Percentiles rank a stretch among this genome's conserved stretches.
Conservation (phyloP, 2,329 filamentous ascomycete species). For the Ophiostoma australiae region DNA sequence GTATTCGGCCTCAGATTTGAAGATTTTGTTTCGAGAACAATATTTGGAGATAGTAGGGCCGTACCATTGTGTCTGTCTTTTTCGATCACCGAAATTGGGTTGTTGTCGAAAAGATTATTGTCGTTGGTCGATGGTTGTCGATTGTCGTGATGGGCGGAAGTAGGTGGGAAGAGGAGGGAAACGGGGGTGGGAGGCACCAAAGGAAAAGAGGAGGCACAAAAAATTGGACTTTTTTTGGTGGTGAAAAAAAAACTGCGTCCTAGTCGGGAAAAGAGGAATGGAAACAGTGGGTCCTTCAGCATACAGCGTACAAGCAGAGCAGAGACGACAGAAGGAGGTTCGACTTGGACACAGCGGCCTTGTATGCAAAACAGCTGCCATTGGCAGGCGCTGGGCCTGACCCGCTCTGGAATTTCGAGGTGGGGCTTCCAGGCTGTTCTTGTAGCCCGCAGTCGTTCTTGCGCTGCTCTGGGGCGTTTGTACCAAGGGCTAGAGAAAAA, state of each 20-base stretch:
- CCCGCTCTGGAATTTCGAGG: slow-evolving; percentile 12
- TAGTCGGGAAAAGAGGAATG: slow-evolving; percentile 1
- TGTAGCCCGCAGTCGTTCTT: background rate
- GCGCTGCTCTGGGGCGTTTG: background rate
- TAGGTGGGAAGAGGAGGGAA: slow-evolving; percentile 22
- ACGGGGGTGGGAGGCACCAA: slow-evolving; percentile 8
- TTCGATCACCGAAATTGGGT: slow-evolving; percentile 43
- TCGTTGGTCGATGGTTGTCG: slow-evolving; percentile 21
- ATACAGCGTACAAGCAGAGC: background rate
- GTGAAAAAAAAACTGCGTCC: slow-evolving; percentile 23
- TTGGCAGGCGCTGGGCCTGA: background rate
- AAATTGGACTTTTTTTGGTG: slow-evolving; percentile 19
- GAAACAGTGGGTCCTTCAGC: background rate
- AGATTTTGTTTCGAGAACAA: slow-evolving; percentile 15
- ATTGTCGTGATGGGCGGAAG: slow-evolving; percentile 20
- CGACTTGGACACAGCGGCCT: background rate
- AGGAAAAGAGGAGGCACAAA: slow-evolving; percentile 22
- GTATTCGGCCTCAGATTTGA: slow-evolving; percentile 21
- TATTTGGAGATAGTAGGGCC: slow-evolving; percentile 24
- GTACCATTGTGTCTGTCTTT: slow-evolving; percentile 50
- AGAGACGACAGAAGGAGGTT: background rate
- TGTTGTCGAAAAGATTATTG: slow-evolving; percentile 18
- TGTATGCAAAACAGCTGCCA: slow-evolving; percentile 1
- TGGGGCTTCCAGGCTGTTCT: slow-evolving; percentile 9
- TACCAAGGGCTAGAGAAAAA: slow-evolving; percentile 11